Evolutionary conservation across 345 rosid species (phyloP).

Genomic region (Camelina laxa): DNA sequence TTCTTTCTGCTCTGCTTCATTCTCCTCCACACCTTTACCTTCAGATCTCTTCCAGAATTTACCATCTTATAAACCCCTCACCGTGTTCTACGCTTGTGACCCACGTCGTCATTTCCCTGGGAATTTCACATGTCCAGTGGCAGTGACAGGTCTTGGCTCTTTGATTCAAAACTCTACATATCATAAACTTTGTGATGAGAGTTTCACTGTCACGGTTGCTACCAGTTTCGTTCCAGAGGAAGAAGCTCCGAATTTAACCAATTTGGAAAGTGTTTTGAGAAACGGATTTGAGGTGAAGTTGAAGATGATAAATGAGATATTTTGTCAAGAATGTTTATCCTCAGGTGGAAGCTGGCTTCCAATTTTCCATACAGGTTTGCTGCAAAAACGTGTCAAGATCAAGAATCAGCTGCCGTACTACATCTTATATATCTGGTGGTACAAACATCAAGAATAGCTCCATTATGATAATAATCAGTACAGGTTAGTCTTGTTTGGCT

Average conservation of each 20-base stretch:
- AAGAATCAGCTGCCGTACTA: not conserved
- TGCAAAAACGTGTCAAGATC: slow-evolving; percentile 13
- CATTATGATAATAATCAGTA: not conserved
- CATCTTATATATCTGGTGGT: not conserved
- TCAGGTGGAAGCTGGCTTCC: slow-evolving; percentile 23
- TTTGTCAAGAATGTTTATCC: slow-evolving; percentile 3
- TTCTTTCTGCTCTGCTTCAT: slow-evolving; percentile 27
- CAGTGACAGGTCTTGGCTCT: not conserved
- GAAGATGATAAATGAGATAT: not conserved
- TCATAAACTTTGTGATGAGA: not conserved
- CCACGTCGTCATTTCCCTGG: not conserved
- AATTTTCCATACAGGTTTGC: not conserved
- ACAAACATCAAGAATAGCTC: not conserved
- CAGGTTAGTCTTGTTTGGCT: slow-evolving; percentile 11
- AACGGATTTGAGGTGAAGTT: slow-evolving; percentile 45
- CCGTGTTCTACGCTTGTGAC: slow-evolving; percentile 35
- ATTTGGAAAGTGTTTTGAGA: slow-evolving; percentile 8
- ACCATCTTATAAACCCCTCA: slow-evolving; percentile 19
- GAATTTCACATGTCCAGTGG: slow-evolving; percentile 31
- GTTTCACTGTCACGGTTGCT: slow-evolving; percentile 19
- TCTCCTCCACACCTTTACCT: slow-evolving; percentile 26
- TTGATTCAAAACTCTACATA: not conserved
- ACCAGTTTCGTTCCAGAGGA: not conserved
- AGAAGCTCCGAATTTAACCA: too few species aligned
- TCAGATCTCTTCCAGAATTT: not conserved